phyloP scores from a whole-genome alignment of 148 eudicot genomes.

The Diospyros lotus region DNA sequence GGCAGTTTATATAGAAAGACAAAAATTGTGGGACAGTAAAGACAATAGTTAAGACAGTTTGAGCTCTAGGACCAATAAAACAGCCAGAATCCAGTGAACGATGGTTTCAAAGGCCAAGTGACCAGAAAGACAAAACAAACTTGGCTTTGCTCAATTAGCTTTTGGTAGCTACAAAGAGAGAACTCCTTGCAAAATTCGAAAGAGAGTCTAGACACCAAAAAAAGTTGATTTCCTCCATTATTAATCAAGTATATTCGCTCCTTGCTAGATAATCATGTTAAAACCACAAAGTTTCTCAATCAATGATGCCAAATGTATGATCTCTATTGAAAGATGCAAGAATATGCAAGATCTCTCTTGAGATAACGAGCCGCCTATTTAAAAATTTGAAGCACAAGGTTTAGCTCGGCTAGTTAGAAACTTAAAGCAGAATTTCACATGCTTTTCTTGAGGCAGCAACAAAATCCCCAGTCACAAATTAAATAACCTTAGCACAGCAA shows the following conservation, averaged over 20 bases:
- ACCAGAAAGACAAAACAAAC: conserved; percentile 9
- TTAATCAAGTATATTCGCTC: not conserved
- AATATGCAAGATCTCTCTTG: no score
- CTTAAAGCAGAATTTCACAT: not conserved
- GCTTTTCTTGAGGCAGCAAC: not conserved
- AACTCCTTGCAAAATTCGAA: not conserved
- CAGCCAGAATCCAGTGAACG: conserved; percentile 1
- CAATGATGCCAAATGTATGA: not conserved
- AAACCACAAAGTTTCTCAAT: not conserved
- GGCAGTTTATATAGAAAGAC: not conserved
- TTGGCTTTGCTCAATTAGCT: conserved; percentile 15
- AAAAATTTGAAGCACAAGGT: not conserved
- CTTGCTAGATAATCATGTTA: not conserved
- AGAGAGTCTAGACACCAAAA: not conserved
- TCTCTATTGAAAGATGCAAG: not conserved
- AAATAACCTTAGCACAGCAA: no score
- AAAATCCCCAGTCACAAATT: not conserved
- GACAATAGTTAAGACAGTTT: not conserved
- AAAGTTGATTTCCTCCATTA: not conserved
- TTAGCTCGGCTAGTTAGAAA: not conserved
- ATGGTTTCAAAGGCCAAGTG: conserved; percentile 7
- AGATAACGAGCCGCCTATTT: no score
- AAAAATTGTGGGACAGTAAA: not conserved
- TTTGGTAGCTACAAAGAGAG: conserved; percentile 10
- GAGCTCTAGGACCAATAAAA: conserved; percentile 1